These are phyloP conservation scores for Malbranchea zuffiana DNA, from an alignment of 2,329 filamentous ascomycete species.

Conservation along the genomic window DNA sequence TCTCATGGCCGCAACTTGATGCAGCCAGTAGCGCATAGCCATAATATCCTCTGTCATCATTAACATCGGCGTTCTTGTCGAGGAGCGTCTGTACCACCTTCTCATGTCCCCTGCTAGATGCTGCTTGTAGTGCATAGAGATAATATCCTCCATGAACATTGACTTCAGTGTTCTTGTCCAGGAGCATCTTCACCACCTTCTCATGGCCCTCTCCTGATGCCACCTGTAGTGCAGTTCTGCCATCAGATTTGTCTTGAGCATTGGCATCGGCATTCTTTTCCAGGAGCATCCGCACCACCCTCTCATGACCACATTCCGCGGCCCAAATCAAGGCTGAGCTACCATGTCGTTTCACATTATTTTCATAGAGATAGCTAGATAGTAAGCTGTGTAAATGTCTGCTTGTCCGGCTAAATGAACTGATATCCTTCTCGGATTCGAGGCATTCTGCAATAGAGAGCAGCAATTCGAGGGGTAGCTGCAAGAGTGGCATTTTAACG, in stretches of 20 bases:
- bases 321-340: slow-evolving; percentile 8
- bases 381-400: slow-evolving; percentile 4
- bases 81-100: neutral
- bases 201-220: neutral
- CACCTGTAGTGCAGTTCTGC: neutral
- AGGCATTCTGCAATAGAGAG: slow-evolving; percentile 8
- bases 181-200: neutral
- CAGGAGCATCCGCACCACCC: slow-evolving; percentile 3
- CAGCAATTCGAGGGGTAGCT: slow-evolving; percentile 9
- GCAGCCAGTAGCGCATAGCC: neutral
- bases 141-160: too few species aligned
- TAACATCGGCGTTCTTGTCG: neutral
- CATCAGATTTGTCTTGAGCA: too few species aligned
- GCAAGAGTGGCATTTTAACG: too few species aligned
- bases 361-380: slow-evolving; percentile 3
- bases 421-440: neutral
- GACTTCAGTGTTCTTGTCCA: neutral
- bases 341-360: slow-evolving; percentile 3
- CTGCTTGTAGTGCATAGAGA: neutral
- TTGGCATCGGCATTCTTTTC: slow-evolving; percentile 8
- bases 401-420: slow-evolving; percentile 4
- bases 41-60: too few species aligned
- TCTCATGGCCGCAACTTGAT: neutral
- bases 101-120: neutral
- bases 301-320: neutral